A percentile compares a stretch with the other conserved stretches of the same genome.
phyloP scores from a whole-genome alignment of 169 alveolate species.

The Besnoitia besnoiti region DNA sequence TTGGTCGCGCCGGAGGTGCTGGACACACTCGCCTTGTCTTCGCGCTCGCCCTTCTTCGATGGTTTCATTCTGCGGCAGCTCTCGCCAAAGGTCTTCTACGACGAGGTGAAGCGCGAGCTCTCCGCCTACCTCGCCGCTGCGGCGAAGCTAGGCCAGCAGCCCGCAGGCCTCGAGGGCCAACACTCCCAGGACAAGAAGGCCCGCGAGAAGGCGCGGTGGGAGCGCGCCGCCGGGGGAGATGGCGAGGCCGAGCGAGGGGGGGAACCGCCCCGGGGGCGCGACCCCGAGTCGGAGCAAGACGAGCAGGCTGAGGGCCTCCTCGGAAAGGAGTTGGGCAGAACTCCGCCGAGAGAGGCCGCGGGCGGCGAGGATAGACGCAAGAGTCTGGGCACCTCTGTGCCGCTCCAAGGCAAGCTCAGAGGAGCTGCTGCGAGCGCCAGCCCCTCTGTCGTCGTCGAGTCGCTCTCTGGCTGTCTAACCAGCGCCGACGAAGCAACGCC shows the following conservation, averaged over 20 bases:
- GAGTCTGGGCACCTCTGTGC: too few relatives aligned
- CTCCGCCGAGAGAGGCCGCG: too few relatives aligned
- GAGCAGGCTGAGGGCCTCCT: neutral
- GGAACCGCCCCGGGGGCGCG: neutral
- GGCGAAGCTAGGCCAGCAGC: neutral
- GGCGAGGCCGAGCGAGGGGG: neutral
- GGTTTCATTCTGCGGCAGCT: neutral
- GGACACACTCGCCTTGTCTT: neutral
- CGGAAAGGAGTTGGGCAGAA: too few relatives aligned
- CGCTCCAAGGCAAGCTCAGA: too few relatives aligned
- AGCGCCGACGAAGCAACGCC: neutral
- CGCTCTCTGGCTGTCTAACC: neutral
- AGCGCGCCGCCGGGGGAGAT: neutral
- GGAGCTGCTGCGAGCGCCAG: too few relatives aligned
- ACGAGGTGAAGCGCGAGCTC: neutral
- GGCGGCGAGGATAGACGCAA: too few relatives aligned
- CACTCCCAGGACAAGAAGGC: neutral
- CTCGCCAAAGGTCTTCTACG: neutral
- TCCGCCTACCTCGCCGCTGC: constrained; percentile 25
- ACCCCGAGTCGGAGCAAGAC: neutral
- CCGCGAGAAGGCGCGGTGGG: neutral
- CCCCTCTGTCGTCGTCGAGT: too few relatives aligned
- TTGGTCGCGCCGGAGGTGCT: constrained; percentile 7
- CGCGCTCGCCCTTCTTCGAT: constrained; percentile 18
- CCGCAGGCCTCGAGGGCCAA: neutral